A percentile compares a stretch with the other conserved stretches of the same genome.
These are phyloP conservation scores for Hirsutella thompsonii DNA, from an alignment of 2,329 filamentous ascomycete genomes.

Conservation along the genomic window DNA sequence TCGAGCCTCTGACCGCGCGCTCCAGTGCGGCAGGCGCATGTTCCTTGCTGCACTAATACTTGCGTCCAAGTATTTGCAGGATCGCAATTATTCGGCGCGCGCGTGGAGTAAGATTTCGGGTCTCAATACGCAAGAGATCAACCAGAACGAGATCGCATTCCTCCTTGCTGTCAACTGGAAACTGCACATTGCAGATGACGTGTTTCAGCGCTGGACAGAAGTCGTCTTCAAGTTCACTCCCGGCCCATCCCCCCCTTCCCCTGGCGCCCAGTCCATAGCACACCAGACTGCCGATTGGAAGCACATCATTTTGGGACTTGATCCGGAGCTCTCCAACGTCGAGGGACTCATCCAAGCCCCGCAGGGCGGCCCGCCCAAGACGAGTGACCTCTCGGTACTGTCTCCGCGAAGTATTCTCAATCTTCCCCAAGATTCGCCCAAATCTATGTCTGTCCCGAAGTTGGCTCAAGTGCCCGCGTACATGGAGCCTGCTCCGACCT, in stretches of 20 bases:
- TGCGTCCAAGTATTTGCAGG: conserved; percentile 95
- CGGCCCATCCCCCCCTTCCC: conserved; percentile 46
- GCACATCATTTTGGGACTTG: conserved; percentile 41
- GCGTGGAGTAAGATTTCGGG: conserved; percentile 99
- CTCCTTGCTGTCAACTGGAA: conserved; percentile 85
- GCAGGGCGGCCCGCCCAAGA: conserved; percentile 13
- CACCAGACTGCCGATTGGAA: conserved; percentile 44
- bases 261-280: conserved; percentile 31
- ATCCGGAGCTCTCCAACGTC: conserved; percentile 45
- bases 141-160: conserved; percentile 91
- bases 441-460: conserved; percentile 25
- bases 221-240: conserved; percentile 80
- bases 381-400: conserved; percentile 21
- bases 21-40: conserved; percentile 96
- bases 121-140: conserved; percentile 86
- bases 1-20: conserved; percentile 57
- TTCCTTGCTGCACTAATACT: conserved; percentile 90
- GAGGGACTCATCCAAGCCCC: conserved; percentile 32
- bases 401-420: conserved; percentile 32
- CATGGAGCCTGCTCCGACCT: conserved; percentile 34
- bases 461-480: conserved; percentile 25
- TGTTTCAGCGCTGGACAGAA: conserved; percentile 89
- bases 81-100: conserved; percentile 92
- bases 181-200: conserved; percentile 78
- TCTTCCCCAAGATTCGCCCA: conserved; percentile 23